Conservation (phyloP, 768 basidiomycete genomes). For the Phlebiopsis flavidoalba region DNA sequence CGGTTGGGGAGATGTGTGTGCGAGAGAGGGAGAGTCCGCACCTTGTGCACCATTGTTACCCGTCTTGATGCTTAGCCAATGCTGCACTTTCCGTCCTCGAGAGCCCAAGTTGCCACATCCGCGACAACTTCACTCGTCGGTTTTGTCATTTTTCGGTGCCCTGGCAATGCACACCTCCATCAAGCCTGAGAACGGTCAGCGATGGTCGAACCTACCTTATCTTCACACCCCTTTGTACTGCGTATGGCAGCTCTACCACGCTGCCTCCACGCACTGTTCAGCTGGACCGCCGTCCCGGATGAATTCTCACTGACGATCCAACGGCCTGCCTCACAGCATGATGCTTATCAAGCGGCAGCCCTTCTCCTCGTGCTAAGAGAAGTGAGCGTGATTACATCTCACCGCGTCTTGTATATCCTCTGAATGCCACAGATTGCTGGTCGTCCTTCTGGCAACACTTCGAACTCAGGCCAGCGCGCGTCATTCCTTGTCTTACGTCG, state of each 20-base stretch:
- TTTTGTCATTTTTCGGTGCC: conserved; percentile 23
- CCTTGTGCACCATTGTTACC: conserved; percentile 24
- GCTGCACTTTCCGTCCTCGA: conserved; percentile 17
- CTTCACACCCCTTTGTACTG: conserved; percentile 47
- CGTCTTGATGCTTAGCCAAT: conserved; percentile 14
- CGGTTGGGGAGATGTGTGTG: conserved; percentile 17
- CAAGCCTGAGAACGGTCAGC: conserved; percentile 18
- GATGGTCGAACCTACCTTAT: conserved; percentile 39
- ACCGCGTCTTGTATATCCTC: conserved; percentile 4
- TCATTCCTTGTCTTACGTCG: conserved; percentile 10
- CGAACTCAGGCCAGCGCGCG: neutral
- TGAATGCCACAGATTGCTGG: neutral
- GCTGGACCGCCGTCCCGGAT: conserved; percentile 61
- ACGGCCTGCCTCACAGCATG: conserved; percentile 42
- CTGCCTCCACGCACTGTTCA: conserved; percentile 56
- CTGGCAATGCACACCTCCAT: conserved; percentile 19
- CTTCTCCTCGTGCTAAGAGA: conserved; percentile 13
- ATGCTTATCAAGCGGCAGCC: conserved; percentile 43
- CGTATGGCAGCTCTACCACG: conserved; percentile 54
- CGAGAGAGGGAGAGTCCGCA: conserved; percentile 11
- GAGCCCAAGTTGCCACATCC: conserved; percentile 25
- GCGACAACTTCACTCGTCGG: conserved; percentile 12
- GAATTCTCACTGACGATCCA: conserved; percentile 42
- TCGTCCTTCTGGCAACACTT: neutral
- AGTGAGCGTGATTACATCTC: conserved; percentile 8